These are phyloP conservation scores for Graphilbum fragrans DNA, from an alignment of 2,329 filamentous ascomycete species.

Conservation along the genomic window DNA sequence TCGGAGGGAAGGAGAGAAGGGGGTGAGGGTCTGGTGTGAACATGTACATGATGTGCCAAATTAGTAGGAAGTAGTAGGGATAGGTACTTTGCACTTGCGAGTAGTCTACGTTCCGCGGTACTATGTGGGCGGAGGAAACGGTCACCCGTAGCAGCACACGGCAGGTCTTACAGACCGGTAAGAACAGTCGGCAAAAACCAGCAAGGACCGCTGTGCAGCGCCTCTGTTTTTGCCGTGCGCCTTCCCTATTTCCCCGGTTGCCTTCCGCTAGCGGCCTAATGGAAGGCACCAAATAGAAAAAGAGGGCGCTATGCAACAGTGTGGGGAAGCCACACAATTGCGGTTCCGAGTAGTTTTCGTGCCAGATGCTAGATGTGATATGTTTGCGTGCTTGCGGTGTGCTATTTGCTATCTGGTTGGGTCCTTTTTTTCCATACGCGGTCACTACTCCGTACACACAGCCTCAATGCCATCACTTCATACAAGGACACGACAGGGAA, in stretches of 20 bases:
- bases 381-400: not conserved
- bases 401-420: not conserved
- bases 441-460: too few species aligned
- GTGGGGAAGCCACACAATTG: not conserved
- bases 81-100: not conserved
- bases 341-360: conserved; percentile 2
- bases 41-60: too few species aligned
- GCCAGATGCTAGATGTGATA: not conserved
- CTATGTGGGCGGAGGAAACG: not conserved
- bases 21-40: too few species aligned
- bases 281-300: not conserved
- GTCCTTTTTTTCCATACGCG: not conserved
- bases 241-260: not conserved
- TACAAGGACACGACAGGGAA: too few species aligned
- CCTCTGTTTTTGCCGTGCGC: not conserved
- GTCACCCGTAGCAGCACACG: too few species aligned
- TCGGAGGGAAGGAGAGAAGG: not conserved
- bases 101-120: too few species aligned
- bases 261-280: conserved; percentile 1
- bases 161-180: too few species aligned
- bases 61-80: not conserved
- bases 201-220: too few species aligned
- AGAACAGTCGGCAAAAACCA: too few species aligned
- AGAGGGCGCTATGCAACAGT: not conserved
- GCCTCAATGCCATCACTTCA: too few species aligned